Conservation (phyloP, 768 basidiomycete genomes). For the Hortiboletus flavorubellus region DNA sequence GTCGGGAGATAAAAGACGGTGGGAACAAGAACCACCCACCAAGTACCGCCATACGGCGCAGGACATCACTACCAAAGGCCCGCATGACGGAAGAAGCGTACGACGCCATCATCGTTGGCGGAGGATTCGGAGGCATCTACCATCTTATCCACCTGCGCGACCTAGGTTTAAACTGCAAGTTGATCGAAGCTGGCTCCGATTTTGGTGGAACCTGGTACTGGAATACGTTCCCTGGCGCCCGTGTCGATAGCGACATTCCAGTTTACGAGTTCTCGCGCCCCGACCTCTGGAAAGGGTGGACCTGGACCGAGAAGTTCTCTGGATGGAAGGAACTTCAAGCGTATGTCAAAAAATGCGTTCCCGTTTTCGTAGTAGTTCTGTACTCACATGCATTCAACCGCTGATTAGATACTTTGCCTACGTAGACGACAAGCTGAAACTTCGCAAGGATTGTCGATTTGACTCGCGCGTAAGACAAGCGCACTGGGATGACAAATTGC, state of each 20-base stretch:
- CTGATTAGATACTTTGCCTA: constrained; percentile 15
- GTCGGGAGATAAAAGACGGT: not conserved
- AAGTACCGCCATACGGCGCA: not conserved
- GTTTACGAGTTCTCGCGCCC: constrained; percentile 8
- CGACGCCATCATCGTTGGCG: constrained; percentile 10
- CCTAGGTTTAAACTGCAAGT: constrained; percentile 7
- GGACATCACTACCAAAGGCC: not conserved
- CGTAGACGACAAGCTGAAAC: constrained; percentile 6
- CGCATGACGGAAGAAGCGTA: constrained; percentile 2
- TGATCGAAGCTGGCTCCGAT: constrained; percentile 8
- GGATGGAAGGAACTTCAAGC: constrained; percentile 8
- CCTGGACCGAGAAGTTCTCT: constrained; percentile 15
- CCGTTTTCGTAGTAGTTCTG: not conserved
- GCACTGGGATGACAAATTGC: constrained; percentile 10
- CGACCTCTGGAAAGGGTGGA: constrained; percentile 14
- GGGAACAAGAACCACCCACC: not conserved
- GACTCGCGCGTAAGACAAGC: constrained; percentile 8
- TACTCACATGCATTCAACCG: not conserved
- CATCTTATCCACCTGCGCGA: constrained; percentile 9
- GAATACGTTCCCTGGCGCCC: constrained; percentile 14
- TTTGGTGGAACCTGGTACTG: constrained; percentile 17
- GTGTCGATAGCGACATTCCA: constrained; percentile 12
- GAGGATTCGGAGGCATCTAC: constrained; percentile 8
- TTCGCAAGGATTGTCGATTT: constrained; percentile 17
- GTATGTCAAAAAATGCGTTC: not conserved